Conservation (phyloP, 2,329 filamentous ascomycete species). For the Sporothrix humicola region DNA sequence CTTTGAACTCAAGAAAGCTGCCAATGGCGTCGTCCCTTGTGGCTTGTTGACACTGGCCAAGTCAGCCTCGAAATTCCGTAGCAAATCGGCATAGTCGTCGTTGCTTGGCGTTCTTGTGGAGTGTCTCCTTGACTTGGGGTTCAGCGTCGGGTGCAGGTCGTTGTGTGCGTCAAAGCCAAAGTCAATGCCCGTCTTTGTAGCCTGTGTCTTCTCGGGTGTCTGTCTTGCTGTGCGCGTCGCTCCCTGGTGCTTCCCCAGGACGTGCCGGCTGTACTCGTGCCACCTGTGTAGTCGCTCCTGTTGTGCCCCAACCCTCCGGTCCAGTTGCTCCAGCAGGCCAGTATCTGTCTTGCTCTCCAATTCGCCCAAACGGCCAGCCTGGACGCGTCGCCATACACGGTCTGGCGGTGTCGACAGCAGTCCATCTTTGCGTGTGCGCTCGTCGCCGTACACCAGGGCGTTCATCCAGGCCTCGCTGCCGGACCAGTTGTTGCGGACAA, state of each 20-base stretch:
- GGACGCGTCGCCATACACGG: slow-evolving; percentile 71
- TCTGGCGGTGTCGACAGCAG: slow-evolving; percentile 72
- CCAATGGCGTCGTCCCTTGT: slow-evolving; percentile 30
- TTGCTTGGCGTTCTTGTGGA: neutral
- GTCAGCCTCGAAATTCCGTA: slow-evolving; percentile 52
- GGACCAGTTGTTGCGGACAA: slow-evolving; percentile 75
- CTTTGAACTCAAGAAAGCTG: slow-evolving; percentile 15
- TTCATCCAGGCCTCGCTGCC: slow-evolving; percentile 78
- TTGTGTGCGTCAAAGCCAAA: slow-evolving; percentile 62
- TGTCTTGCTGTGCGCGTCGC: slow-evolving; percentile 34
- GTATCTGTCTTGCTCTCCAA: slow-evolving; percentile 54
- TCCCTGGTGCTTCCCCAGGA: slow-evolving; percentile 47
- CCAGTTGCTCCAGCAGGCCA: slow-evolving; percentile 72
- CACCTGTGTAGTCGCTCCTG: slow-evolving; percentile 72
- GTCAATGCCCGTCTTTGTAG: slow-evolving; percentile 51
- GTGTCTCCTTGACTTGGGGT: slow-evolving; percentile 40
- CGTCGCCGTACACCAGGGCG: slow-evolving; percentile 70
- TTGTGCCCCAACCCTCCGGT: slow-evolving; percentile 70
- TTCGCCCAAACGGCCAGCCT: slow-evolving; percentile 62
- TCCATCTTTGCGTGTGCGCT: slow-evolving; percentile 56
- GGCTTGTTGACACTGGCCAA: slow-evolving; percentile 41
- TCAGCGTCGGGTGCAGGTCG: slow-evolving; percentile 50
- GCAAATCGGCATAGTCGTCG: slow-evolving; percentile 52
- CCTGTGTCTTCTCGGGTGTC: slow-evolving; percentile 39
- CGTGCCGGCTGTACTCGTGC: slow-evolving; percentile 67